phyloP scores from a whole-genome alignment of 345 rosid genomes.

The Pistacia vera region DNA sequence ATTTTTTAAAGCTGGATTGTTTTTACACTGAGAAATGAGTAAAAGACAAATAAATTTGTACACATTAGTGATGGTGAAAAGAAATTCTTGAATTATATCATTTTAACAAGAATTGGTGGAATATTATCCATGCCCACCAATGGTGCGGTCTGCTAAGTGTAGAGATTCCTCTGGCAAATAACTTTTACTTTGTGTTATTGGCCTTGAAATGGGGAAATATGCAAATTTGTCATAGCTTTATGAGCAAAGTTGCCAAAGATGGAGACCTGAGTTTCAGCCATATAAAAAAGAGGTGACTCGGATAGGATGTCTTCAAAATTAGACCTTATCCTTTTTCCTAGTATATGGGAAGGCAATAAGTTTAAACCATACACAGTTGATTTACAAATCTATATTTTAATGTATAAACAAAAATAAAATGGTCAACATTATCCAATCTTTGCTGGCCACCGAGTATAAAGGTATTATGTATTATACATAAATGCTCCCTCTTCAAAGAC shows the following conservation, averaged over 20 bases:
- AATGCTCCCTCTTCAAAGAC: slow-evolving; percentile 30
- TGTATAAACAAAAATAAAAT: slow-evolving; percentile 6
- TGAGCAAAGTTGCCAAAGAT: slow-evolving; percentile 38
- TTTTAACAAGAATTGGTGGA: background rate
- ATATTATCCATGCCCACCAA: background rate
- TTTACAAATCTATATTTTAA: slow-evolving; percentile 12
- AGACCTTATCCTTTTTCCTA: slow-evolving; percentile 55
- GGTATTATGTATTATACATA: slow-evolving; percentile 15
- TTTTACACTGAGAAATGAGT: background rate
- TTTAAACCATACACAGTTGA: slow-evolving; percentile 26
- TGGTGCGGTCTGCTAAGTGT: background rate
- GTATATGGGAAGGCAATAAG: slow-evolving; percentile 22
- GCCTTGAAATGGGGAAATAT: slow-evolving; percentile 20
- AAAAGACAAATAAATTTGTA: background rate
- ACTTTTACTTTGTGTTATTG: background rate
- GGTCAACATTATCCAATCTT: slow-evolving; percentile 46
- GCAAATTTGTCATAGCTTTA: slow-evolving; percentile 36
- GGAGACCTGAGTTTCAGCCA: slow-evolving; percentile 26
- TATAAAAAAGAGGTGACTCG: slow-evolving; percentile 28
- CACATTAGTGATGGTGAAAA: background rate
- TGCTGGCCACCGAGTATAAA: slow-evolving; percentile 32
- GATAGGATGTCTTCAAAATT: slow-evolving; percentile 36
- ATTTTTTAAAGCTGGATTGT: no score
- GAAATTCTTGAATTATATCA: background rate
- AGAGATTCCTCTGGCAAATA: background rate